Evolutionary conservation across 2,329 filamentous ascomycete genomes (phyloP).

Genomic region (Conoideocrella luteorostrata): DNA sequence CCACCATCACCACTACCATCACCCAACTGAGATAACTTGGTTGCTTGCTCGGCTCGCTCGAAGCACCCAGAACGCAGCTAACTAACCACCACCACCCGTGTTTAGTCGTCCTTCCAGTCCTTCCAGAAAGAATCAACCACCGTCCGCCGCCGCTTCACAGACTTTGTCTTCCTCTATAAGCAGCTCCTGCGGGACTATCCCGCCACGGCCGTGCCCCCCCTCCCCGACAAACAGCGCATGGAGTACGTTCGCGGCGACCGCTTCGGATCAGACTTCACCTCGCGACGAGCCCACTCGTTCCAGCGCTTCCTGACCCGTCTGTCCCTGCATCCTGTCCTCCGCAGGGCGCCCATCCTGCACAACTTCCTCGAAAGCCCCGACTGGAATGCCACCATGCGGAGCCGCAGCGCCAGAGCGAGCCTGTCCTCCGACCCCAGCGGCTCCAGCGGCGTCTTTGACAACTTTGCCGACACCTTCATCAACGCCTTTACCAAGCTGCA

Average conservation of each 20-base stretch:
- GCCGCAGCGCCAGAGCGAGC: constrained; percentile 61
- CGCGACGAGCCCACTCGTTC: constrained; percentile 79
- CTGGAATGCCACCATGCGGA: constrained; percentile 95
- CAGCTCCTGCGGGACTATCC: constrained; percentile 81
- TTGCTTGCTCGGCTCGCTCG: too few relatives aligned
- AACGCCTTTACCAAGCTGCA: constrained; percentile 96
- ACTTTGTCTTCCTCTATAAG: constrained; percentile 96
- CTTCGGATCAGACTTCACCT: constrained; percentile 88
- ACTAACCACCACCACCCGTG: background rate
- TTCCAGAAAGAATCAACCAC: constrained; percentile 77
- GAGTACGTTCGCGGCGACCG: constrained; percentile 95
- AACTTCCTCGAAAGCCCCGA: constrained; percentile 88
- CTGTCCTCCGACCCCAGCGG: constrained; percentile 38
- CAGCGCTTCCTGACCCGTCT: constrained; percentile 85
- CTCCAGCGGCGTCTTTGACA: constrained; percentile 77
- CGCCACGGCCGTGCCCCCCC: constrained; percentile 83
- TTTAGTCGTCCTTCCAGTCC: constrained; percentile 92
- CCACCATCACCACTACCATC: too few relatives aligned
- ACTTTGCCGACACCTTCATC: constrained; percentile 91
- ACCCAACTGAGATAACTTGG: too few relatives aligned
- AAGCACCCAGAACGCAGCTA: background rate
- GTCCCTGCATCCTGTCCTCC: constrained; percentile 80
- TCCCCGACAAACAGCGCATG: constrained; percentile 99
- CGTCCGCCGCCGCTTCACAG: constrained; percentile 88
- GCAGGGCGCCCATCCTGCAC: constrained; percentile 74